phyloP scores from a whole-genome alignment of 1,284 basidiomycete species.

The Mixia osmundae region DNA sequence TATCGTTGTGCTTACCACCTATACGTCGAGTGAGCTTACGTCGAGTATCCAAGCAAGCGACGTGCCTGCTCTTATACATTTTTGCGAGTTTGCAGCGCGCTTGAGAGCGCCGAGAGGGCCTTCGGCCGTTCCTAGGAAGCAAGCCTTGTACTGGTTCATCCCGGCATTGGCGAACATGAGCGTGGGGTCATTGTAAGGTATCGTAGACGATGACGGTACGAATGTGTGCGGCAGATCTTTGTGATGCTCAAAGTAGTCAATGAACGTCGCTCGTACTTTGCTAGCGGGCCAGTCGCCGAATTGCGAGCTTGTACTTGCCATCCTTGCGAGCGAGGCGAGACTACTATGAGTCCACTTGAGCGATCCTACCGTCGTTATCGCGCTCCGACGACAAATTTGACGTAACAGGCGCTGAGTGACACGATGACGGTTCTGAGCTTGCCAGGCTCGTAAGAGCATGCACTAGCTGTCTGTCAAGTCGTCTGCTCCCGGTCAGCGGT shows the following conservation, averaged over 20 bases:
- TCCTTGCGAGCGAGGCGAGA: conserved; percentile 1
- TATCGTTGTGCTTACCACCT: conserved; percentile 97
- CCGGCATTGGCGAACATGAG: conserved; percentile 94
- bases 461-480: too few species aligned
- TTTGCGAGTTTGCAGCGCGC: conserved; percentile 87
- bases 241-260: conserved; percentile 49
- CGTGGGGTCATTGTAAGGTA: conserved; percentile 76
- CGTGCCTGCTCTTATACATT: conserved; percentile 91
- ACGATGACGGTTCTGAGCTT: too few species aligned
- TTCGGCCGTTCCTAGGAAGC: conserved; percentile 90
- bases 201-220: conserved; percentile 76
- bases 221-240: conserved; percentile 60
- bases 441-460: too few species aligned
- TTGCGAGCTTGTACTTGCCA: conserved; percentile 17
- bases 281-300: conserved; percentile 39
- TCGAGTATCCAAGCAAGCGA: too few species aligned
- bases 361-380: too few species aligned
- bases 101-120: conserved; percentile 70
- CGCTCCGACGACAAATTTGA: too few species aligned
- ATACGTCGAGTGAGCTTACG: too few species aligned
- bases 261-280: conserved; percentile 47
- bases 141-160: conserved; percentile 92
- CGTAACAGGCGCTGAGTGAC: too few species aligned
- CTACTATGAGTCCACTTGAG: too few species aligned
- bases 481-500: too few species aligned